Evolutionary conservation across 306 rosid genomes (phyloP).

Genomic region (Mucuna pruriens): DNA sequence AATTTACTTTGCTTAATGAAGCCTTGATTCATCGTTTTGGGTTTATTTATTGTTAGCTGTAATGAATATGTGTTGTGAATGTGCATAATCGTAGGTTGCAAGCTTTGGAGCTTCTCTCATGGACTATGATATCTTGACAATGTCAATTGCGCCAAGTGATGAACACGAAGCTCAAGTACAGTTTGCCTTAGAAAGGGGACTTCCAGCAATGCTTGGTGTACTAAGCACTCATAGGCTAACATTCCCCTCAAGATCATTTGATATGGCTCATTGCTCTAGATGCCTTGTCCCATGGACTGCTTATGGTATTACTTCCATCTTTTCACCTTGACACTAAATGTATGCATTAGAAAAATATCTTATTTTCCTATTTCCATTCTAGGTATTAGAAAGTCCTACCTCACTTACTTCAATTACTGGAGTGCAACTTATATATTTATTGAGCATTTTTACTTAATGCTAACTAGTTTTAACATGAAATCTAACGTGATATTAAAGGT

Average conservation of each 20-base stretch:
- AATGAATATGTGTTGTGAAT: neutral
- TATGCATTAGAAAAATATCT: neutral
- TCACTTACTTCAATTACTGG: neutral
- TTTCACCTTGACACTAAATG: neutral
- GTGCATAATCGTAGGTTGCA: constrained; percentile 53
- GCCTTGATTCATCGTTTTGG: neutral
- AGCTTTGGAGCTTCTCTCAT: constrained; percentile 63
- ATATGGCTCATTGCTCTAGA: constrained; percentile 72
- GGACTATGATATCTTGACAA: constrained; percentile 54
- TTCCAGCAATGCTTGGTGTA: constrained; percentile 69
- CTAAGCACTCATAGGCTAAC: constrained; percentile 58
- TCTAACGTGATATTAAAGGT: neutral
- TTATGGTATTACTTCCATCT: constrained; percentile 51
- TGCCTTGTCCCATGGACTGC: constrained; percentile 65
- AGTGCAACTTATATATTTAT: neutral
- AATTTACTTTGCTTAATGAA: neutral
- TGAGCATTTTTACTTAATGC: neutral
- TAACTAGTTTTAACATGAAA: neutral
- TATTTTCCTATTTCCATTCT: neutral
- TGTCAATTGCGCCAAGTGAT: constrained; percentile 70
- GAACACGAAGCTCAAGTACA: constrained; percentile 60
- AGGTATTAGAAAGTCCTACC: neutral
- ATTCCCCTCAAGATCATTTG: constrained; percentile 66
- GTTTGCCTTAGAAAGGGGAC: constrained; percentile 72
- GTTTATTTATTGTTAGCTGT: neutral